These are phyloP conservation scores for Nannochloris sp. DNA, from an alignment of 139 green algal species.

Conservation along the genomic window DNA sequence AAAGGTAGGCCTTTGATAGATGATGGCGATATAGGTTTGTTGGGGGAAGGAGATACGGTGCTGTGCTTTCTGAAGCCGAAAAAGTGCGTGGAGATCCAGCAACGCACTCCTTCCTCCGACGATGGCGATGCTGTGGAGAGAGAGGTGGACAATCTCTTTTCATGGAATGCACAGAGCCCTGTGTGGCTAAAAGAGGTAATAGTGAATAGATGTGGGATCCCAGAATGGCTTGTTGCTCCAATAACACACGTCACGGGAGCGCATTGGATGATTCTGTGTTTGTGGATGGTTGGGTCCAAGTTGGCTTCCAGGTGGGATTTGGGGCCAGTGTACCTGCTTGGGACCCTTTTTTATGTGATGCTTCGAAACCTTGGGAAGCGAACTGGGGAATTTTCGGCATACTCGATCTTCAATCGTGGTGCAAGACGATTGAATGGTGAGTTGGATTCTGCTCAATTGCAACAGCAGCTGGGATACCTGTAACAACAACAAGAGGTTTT, in stretches of 20 bases:
- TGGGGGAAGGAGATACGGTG: too few species aligned
- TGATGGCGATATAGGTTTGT: too few species aligned
- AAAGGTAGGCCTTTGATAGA: too few species aligned
- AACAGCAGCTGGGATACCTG: slow-evolving; percentile 25
- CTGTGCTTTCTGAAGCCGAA: too few species aligned
- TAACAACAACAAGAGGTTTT: too few species aligned
- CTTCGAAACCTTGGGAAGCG: slow-evolving; percentile 39
- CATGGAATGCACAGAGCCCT: background rate
- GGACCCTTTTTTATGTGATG: slow-evolving; percentile 32
- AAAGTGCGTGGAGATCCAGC: too few species aligned
- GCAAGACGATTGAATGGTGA: slow-evolving; percentile 33
- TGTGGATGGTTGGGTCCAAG: slow-evolving; percentile 23
- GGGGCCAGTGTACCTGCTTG: slow-evolving; percentile 21
- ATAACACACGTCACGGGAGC: slow-evolving; percentile 6
- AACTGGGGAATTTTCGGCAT: slow-evolving; percentile 31
- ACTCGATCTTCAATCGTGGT: slow-evolving; percentile 43
- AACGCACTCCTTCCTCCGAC: too few species aligned
- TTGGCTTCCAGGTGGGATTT: slow-evolving; percentile 18
- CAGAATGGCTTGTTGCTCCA: slow-evolving; percentile 24
- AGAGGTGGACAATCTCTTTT: slow-evolving; percentile 2
- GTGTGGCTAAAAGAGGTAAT: background rate
- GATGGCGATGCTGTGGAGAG: background rate
- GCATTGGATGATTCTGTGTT: slow-evolving; percentile 22
- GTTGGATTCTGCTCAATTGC: slow-evolving; percentile 40
- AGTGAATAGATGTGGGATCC: slow-evolving; percentile 9